These are phyloP conservation scores for Taxawa tesnikishii DNA, from an alignment of 2,329 filamentous ascomycete species.

Conservation along the genomic window DNA sequence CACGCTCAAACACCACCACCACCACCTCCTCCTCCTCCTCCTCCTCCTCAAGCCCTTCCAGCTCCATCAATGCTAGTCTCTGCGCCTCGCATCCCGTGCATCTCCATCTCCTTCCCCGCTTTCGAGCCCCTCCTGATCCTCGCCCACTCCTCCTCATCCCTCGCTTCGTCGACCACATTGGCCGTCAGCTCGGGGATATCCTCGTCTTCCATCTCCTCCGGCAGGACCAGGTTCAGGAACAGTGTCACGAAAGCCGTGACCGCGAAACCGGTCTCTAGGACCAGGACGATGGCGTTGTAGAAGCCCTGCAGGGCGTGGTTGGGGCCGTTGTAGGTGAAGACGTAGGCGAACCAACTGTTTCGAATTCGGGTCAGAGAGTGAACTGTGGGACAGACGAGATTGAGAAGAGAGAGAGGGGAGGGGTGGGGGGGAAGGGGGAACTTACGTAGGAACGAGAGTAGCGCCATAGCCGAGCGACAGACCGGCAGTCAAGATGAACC, in stretches of 20 bases:
- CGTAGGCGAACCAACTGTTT: conserved; percentile 52
- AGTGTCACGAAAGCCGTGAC: conserved; percentile 63
- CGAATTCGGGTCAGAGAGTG: no score
- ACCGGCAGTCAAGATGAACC: conserved; percentile 69
- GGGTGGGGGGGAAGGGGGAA: conserved; percentile 4
- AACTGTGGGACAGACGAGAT: no score
- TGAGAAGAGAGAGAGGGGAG: no score
- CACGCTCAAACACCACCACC: no score
- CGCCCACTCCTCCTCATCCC: conserved; percentile 29
- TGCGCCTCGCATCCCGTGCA: no score
- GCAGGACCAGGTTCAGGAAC: conserved; percentile 59
- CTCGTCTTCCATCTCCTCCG: conserved; percentile 61
- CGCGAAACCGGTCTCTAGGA: conserved; percentile 51
- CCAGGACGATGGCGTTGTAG: conserved; percentile 48
- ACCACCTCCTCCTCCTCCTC: no score
- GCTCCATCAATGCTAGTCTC: no score
- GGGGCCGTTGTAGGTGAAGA: conserved; percentile 60
- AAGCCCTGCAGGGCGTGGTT: conserved; percentile 61
- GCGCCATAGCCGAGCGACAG: conserved; percentile 57
- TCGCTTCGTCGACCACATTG: conserved; percentile 23
- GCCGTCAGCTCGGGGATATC: conserved; percentile 27
- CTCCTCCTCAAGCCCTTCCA: no score
- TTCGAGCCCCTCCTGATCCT: conserved; percentile 3
- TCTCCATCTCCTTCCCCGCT: no score
- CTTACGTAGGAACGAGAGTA: conserved; percentile 31